Conservation (phyloP, 225 moss, liverwort and hornwort species). For the Pseudoscleropodium purum region DNA sequence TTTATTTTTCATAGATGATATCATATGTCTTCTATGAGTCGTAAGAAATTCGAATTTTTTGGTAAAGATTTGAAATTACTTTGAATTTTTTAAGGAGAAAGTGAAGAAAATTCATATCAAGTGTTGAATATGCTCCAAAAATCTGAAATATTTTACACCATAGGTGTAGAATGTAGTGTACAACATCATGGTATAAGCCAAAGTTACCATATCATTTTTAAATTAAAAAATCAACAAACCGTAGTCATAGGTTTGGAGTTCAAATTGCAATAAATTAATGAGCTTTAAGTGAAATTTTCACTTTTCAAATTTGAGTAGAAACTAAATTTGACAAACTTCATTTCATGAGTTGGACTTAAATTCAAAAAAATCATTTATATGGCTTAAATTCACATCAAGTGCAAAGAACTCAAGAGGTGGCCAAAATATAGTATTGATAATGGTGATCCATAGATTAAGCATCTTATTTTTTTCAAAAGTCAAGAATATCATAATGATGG, state of each 20-base stretch:
- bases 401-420: not conserved
- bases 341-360: not conserved
- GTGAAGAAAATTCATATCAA: not conserved
- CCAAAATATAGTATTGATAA: not conserved
- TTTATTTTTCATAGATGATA: not conserved
- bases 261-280: not conserved
- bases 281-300: not conserved
- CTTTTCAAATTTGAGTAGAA: not conserved
- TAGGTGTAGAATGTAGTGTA: too few species aligned
- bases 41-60: not conserved
- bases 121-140: not conserved
- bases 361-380: not conserved
- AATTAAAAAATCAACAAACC: not conserved
- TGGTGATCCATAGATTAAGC: not conserved
- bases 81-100: not conserved
- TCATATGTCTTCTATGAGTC: not conserved
- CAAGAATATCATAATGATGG: not conserved
- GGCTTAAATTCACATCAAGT: not conserved
- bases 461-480: not conserved
- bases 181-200: not conserved
- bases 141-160: not conserved
- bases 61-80: not conserved
- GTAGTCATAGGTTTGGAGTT: too few species aligned
- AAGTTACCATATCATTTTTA: not conserved
- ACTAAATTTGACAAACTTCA: not conserved